Conservation (phyloP, 305 asterid genomes). For the Coffea humblotiana region DNA sequence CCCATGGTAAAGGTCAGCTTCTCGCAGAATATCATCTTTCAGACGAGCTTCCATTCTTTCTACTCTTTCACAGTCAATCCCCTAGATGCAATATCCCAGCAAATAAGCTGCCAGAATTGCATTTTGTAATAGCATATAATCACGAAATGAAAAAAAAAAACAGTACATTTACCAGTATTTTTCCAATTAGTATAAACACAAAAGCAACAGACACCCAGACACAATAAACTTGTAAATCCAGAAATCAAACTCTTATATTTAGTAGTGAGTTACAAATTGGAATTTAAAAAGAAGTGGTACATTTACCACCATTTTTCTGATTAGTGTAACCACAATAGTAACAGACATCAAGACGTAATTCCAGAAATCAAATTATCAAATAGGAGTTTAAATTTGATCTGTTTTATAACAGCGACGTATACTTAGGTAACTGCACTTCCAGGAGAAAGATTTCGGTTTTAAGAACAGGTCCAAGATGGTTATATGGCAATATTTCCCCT, state of each 20-base stretch:
- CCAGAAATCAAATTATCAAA: neutral
- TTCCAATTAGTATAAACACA: neutral
- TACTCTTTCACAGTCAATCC: slow-evolving; percentile 94
- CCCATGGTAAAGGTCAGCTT: slow-evolving; percentile 86
- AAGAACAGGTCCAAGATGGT: neutral
- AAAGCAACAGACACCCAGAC: neutral
- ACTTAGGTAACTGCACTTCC: neutral
- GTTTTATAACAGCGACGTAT: neutral
- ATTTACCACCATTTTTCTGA: slow-evolving; percentile 5
- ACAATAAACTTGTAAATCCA: neutral
- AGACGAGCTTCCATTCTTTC: slow-evolving; percentile 97
- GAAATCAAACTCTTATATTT: neutral
- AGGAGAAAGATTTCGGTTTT: neutral
- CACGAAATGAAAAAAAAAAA: slow-evolving; percentile 14
- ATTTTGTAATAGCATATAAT: neutral
- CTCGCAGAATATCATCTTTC: slow-evolving; percentile 96
- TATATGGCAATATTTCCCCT: neutral
- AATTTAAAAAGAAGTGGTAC: neutral
- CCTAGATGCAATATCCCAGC: slow-evolving; percentile 50
- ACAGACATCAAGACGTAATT: neutral
- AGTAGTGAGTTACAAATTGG: neutral
- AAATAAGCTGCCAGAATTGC: slow-evolving; percentile 31
- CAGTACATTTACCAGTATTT: slow-evolving; percentile 3
- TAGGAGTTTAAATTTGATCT: neutral
- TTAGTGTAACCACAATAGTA: neutral